Evolutionary conservation across 371 early-diverging fungal species (phyloP).

Genomic region (Chytridium lagenaria): DNA sequence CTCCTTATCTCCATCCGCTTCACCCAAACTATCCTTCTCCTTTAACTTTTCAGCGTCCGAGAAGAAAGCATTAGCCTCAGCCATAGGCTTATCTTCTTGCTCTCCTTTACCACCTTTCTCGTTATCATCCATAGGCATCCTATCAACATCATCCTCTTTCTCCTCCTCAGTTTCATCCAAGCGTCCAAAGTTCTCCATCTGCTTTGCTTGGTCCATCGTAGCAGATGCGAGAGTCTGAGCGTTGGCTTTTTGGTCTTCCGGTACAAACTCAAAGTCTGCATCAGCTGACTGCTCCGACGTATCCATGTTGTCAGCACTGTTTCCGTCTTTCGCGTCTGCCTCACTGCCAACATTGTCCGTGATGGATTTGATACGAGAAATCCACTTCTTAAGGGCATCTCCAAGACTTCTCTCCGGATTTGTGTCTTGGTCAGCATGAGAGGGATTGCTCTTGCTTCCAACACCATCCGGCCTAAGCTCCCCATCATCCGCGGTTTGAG

Average conservation of each 20-base stretch:
- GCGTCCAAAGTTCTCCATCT: slow-evolving; percentile 61
- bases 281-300: slow-evolving; percentile 50
- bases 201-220: slow-evolving; percentile 65
- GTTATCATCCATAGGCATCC: slow-evolving; percentile 39
- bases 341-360: slow-evolving; percentile 56
- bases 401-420: slow-evolving; percentile 80
- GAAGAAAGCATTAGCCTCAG: slow-evolving; percentile 31
- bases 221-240: slow-evolving; percentile 81
- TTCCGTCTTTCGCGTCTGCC: slow-evolving; percentile 37
- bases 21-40: slow-evolving; percentile 13
- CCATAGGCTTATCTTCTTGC: slow-evolving; percentile 23
- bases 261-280: slow-evolving; percentile 74
- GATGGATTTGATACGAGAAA: slow-evolving; percentile 75
- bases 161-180: slow-evolving; percentile 58
- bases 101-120: slow-evolving; percentile 20
- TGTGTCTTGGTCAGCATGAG: slow-evolving; percentile 24
- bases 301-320: slow-evolving; percentile 40
- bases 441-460: slow-evolving; percentile 6
- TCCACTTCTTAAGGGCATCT: slow-evolving; percentile 90
- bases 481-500: background rate
- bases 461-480: background rate
- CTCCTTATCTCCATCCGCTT: slow-evolving; percentile 26
- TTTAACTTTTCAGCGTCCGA: slow-evolving; percentile 21
- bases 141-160: slow-evolving; percentile 52
- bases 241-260: slow-evolving; percentile 77